phyloP scores from a whole-genome alignment of 441 rosid species.

The Pelargonium myrrhifolium region DNA sequence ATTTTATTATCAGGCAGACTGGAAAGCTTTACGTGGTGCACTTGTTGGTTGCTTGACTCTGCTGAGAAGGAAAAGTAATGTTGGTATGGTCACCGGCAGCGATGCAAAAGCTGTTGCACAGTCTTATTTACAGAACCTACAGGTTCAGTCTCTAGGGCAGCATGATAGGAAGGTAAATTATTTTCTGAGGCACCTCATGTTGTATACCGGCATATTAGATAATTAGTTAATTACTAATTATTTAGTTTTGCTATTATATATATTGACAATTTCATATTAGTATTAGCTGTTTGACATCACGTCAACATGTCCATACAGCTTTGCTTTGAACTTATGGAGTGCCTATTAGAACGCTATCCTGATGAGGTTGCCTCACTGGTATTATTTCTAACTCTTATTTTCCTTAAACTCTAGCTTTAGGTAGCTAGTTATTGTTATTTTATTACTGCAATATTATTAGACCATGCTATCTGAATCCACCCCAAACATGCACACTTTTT shows the following conservation, averaged over 20 bases:
- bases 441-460: too few species aligned
- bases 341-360: conserved; percentile 56
- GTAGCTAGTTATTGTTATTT: too few species aligned
- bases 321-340: conserved; percentile 75
- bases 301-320: conserved; percentile 47
- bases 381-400: conserved; percentile 23
- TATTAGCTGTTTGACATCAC: conserved; percentile 20
- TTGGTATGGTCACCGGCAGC: conserved; percentile 37
- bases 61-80: conserved; percentile 43
- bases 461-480: too few species aligned
- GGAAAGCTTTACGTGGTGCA: conserved; percentile 86
- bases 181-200: neutral
- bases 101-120: conserved; percentile 63
- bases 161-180: conserved; percentile 67
- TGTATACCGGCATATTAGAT: neutral
- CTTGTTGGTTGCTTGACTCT: conserved; percentile 87
- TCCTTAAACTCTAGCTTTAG: conserved; percentile 9
- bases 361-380: conserved; percentile 51
- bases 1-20: conserved; percentile 71
- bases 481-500: too few species aligned
- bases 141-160: conserved; percentile 69
- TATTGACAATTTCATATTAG: conserved; percentile 8
- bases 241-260: neutral
- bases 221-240: too few species aligned
- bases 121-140: conserved; percentile 46